These are phyloP conservation scores for Pseudogymnoascus pannorum DNA, from an alignment of 2,329 filamentous ascomycete species.

Conservation along the genomic window DNA sequence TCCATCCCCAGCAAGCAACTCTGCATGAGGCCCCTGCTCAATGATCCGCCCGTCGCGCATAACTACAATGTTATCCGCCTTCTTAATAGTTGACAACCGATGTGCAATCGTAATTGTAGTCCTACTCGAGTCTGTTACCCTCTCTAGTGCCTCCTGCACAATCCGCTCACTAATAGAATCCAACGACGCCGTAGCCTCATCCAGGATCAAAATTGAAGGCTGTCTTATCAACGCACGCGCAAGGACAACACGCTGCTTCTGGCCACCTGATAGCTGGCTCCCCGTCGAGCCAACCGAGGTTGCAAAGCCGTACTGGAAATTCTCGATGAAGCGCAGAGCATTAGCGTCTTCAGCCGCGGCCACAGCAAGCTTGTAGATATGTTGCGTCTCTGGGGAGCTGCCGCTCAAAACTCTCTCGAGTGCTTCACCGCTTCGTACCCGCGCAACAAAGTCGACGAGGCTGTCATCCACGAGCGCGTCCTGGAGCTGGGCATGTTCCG, in stretches of 20 bases:
- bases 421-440: constrained; percentile 7
- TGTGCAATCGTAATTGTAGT: constrained; percentile 37
- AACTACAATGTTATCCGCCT: constrained; percentile 36
- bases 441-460: constrained; percentile 41
- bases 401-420: constrained; percentile 6
- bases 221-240: constrained; percentile 51
- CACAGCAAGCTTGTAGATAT: background rate
- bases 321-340: constrained; percentile 47
- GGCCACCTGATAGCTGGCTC: constrained; percentile 47
- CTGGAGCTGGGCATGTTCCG: constrained; percentile 36
- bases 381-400: constrained; percentile 2
- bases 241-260: constrained; percentile 53
- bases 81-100: constrained; percentile 33
- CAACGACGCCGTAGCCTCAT: constrained; percentile 54
- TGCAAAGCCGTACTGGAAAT: constrained; percentile 41
- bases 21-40: constrained; percentile 33
- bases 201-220: constrained; percentile 50
- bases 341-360: constrained; percentile 48
- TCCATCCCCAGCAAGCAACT: constrained; percentile 25
- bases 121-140: constrained; percentile 23
- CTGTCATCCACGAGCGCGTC: constrained; percentile 27
- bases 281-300: constrained; percentile 47
- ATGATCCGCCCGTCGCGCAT: constrained; percentile 32
- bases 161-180: constrained; percentile 50
- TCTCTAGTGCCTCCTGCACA: constrained; percentile 39